Evolutionary conservation across 768 basidiomycete genomes (phyloP).

Genomic region (Thelephora ganbajun): DNA sequence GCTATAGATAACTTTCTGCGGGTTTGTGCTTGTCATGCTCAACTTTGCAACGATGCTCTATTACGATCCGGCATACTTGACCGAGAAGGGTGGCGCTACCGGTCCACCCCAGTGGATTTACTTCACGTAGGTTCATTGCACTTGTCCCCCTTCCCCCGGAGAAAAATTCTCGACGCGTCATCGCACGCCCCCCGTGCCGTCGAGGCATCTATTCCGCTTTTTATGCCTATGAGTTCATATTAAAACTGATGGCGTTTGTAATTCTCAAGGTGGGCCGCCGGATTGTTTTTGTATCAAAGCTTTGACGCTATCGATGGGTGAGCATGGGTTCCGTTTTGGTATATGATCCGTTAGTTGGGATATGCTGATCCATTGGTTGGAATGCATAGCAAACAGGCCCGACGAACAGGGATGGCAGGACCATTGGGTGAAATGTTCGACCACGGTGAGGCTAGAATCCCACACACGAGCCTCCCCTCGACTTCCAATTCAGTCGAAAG

Average conservation of each 20-base stretch:
- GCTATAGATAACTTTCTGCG: constrained; percentile 84
- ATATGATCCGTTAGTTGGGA: background rate
- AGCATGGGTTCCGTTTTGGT: background rate
- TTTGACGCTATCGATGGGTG: constrained; percentile 84
- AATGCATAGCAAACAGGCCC: constrained; percentile 74
- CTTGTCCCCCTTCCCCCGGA: background rate
- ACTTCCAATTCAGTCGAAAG: background rate
- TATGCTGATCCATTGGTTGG: background rate
- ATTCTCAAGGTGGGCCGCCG: constrained; percentile 59
- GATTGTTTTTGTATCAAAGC: constrained; percentile 85
- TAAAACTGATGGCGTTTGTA: background rate
- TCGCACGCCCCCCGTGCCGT: no score
- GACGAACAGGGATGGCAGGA: constrained; percentile 94
- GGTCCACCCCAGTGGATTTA: constrained; percentile 81
- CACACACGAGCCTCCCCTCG: background rate
- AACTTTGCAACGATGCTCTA: constrained; percentile 78
- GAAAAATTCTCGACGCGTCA: no score
- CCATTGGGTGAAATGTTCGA: constrained; percentile 98
- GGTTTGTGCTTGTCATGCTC: constrained; percentile 64
- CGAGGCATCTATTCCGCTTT: background rate
- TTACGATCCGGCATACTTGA: constrained; percentile 69
- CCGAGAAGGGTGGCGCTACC: constrained; percentile 44
- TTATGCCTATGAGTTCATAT: no score
- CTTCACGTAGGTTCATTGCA: constrained; percentile 50
- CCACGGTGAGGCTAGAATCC: constrained; percentile 47